Evolutionary conservation across 2,329 filamentous ascomycete species (phyloP).

Genomic region (Raffaelea ambrosiae): DNA sequence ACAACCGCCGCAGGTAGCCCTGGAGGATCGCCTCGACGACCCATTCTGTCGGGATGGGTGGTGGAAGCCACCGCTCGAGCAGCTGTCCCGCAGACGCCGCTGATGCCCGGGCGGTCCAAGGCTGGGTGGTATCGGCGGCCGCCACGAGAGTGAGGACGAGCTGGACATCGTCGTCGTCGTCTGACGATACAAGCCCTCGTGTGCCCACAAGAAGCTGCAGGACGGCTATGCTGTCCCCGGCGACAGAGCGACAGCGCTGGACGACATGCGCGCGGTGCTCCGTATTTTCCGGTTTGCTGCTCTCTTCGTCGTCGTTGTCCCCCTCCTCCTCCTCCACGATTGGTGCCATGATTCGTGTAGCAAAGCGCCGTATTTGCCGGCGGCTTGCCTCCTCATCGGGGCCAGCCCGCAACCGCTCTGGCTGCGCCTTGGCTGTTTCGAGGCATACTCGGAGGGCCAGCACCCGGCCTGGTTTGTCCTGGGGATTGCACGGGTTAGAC

Average conservation of each 20-base stretch:
- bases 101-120: constrained; percentile 21
- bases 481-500: too few relatives aligned
- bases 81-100: constrained; percentile 22
- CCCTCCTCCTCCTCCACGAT: constrained; percentile 3
- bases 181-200: neutral
- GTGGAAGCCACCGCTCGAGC: constrained; percentile 12
- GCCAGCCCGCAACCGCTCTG: neutral
- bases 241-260: constrained; percentile 7
- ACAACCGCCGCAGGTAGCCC: constrained; percentile 58
- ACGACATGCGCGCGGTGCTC: neutral
- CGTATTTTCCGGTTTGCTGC: too few relatives aligned
- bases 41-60: constrained; percentile 22
- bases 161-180: constrained; percentile 9
- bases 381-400: neutral
- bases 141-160: constrained; percentile 24
- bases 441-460: too few relatives aligned
- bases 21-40: constrained; percentile 50
- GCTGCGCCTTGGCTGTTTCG: too few relatives aligned
- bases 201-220: constrained; percentile 2
- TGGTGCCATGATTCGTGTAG: constrained; percentile 7
- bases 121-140: constrained; percentile 18
- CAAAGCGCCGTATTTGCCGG: constrained; percentile 7
- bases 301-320: neutral
- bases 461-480: constrained; percentile 1
- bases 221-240: constrained; percentile 11